Base-by-base conservation (phyloP, 345 rosid species). In the Dovyalis caffra region DNA sequence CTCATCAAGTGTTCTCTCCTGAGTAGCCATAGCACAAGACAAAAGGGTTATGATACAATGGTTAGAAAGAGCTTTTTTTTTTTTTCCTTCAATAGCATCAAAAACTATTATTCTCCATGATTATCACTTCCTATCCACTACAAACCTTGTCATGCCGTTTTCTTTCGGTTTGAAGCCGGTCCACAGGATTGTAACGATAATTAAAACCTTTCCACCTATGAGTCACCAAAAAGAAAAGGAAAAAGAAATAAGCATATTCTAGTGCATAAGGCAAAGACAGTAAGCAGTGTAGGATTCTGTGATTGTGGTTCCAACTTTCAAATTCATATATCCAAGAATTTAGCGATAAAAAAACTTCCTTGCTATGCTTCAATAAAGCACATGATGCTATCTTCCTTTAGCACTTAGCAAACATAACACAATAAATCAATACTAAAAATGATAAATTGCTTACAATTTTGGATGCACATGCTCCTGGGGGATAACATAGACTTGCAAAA, bases 1-100 rank as follows among this genome's bases (percentile, higher is more conserved):
- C 77, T 88, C 99, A 66, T 87, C 93, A 77, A 93, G 66, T 76
- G 98, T 93, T 84, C 97, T 89, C 77, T 91, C 97, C 99, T 95
- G 77, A 23, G 10, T 20, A 51, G 29, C 21, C 61, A 73, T 62
- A 61, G 33, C 29, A 34, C 20, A 37, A 10, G 12, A 57, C 4
- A 34, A 21, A 32, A 5, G 26, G 25, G 26, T 15, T 18, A 67
- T 53, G 12, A 10, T 38, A 18, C 26, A 62, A 51, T 20, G 14
- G 11, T 31, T 2, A 45, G 57, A 34, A 21, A 20, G 6, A 45
- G 0, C 7, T 34, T 29, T 61, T 20, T 21, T 34, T 29, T 61
- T 20, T 21, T 8, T n/a, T 26, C 14, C 15, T 21, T 33, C 9
- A 10, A 25, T 69, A 51, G 16, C 61, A 70, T 66, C 20, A 71